These are phyloP conservation scores for Paxillus ammoniavirescens DNA, from an alignment of 768 basidiomycete species.

Conservation along the genomic window DNA sequence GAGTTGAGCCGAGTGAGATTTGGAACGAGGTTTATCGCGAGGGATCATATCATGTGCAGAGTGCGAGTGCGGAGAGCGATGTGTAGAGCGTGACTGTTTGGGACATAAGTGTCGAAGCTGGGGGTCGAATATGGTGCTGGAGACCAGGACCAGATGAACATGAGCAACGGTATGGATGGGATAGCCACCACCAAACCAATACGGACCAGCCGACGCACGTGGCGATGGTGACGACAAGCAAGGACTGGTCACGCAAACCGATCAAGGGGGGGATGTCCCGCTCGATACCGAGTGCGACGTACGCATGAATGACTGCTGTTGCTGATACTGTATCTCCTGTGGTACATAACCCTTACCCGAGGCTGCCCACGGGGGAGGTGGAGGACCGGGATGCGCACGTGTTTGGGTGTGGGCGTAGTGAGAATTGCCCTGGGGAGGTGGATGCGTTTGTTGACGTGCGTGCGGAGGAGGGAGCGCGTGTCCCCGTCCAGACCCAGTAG, in stretches of 20 bases:
- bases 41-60: too few relatives aligned
- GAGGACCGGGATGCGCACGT: constrained; percentile 19
- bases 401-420: constrained; percentile 7
- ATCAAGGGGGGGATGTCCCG: constrained; percentile 33
- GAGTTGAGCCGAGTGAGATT: too few relatives aligned
- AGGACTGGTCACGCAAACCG: not conserved
- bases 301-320: constrained; percentile 46
- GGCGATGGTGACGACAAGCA: not conserved
- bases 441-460: not conserved
- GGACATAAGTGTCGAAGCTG: too few relatives aligned
- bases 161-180: too few relatives aligned
- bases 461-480: constrained; percentile 11
- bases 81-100: too few relatives aligned
- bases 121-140: too few relatives aligned
- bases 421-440: not conserved
- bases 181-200: too few relatives aligned
- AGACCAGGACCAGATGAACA: too few relatives aligned
- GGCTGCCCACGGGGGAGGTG: constrained; percentile 22
- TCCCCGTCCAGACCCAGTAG: not conserved
- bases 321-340: constrained; percentile 31
- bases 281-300: constrained; percentile 42
- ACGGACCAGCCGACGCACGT: not conserved
- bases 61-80: too few relatives aligned
- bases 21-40: too few relatives aligned
- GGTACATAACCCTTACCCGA: constrained; percentile 17